These are phyloP conservation scores for Prunus persica DNA, from an alignment of 306 rosid genomes.

Conservation along the genomic window Prunus_persica_NCBIv2 NC_034016.1:20125001-20125500, in stretches of 20 bases:
- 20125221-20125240: slow-evolving; percentile 14
- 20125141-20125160: slow-evolving; percentile 9
- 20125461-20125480: background rate
- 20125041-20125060: slow-evolving; percentile 17
- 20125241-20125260: background rate
- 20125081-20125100: background rate
- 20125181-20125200: slow-evolving; percentile 22
- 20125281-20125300: background rate
- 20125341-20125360: slow-evolving; percentile 42
- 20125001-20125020: slow-evolving; percentile 28
- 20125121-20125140: background rate
- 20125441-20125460: background rate
- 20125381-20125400: background rate
- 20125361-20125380: slow-evolving; percentile 3
- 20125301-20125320: slow-evolving; percentile 37
- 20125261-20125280: background rate
- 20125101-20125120: background rate
- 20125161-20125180: slow-evolving; percentile 8
- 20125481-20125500: background rate
- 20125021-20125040: slow-evolving; percentile 33
- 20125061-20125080: slow-evolving; percentile 13
- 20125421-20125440: background rate
- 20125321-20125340: slow-evolving; percentile 34
- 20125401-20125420: background rate
- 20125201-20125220: slow-evolving; percentile 2